Conservation (phyloP, 805 yeast species). For the Cyberlindnera americana region DNA sequence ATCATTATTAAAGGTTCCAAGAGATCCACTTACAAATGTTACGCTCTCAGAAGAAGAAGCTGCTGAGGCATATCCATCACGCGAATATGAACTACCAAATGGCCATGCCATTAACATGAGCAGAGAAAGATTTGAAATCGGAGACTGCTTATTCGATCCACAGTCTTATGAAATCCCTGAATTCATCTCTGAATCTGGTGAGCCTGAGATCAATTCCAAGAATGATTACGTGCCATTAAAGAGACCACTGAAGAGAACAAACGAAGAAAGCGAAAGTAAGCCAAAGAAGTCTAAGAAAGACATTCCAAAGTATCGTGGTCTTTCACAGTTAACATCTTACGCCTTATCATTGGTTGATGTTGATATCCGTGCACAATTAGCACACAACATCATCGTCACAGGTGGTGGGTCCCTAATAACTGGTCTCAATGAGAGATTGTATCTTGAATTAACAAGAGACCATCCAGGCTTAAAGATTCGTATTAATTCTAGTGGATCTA, state of each 20-base stretch:
- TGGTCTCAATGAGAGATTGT: conserved; percentile 73
- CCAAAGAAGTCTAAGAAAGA: conserved; percentile 28
- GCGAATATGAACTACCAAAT: conserved; percentile 72
- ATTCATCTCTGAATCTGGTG: conserved; percentile 50
- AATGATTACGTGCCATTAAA: conserved; percentile 76
- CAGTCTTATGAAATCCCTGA: conserved; percentile 37
- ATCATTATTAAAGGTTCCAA: conserved; percentile 49
- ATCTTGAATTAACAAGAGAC: conserved; percentile 60
- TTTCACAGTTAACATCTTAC: conserved; percentile 58
- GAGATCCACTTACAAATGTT: conserved; percentile 34
- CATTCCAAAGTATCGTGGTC: conserved; percentile 36
- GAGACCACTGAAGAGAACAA: conserved; percentile 41
- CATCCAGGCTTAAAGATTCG: conserved; percentile 87
- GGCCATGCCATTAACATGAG: conserved; percentile 65
- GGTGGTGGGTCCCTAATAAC: conserved; percentile 83
- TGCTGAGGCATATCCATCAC: conserved; percentile 28
- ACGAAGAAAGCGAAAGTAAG: conserved; percentile 29
- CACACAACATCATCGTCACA: conserved; percentile 83
- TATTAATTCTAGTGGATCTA: conserved; percentile 75
- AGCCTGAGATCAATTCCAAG: conserved; percentile 37
- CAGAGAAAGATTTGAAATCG: conserved; percentile 56
- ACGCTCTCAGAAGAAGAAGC: conserved; percentile 21
- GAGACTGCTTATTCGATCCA: conserved; percentile 74
- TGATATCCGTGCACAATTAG: conserved; percentile 78
- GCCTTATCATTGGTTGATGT: conserved; percentile 64